phyloP scores from a whole-genome alignment of 1,284 basidiomycete species.

The Pterula multifida region DNA sequence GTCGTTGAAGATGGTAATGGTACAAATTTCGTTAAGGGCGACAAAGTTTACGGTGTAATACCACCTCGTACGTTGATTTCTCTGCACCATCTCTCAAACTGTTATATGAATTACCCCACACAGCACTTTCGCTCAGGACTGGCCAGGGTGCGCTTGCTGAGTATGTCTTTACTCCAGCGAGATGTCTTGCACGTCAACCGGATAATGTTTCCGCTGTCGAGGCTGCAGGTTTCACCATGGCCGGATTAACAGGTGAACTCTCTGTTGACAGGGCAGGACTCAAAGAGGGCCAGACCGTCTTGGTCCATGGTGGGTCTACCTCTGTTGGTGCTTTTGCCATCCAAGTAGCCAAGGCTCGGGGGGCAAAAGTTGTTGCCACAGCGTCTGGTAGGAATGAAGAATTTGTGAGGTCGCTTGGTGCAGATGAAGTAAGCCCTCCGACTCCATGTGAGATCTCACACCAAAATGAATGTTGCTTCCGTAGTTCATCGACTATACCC shows the following conservation, averaged over 20 bases:
- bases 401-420: conserved; percentile 25
- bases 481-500: conserved; percentile 48
- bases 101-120: conserved; percentile 10
- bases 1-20: conserved; percentile 41
- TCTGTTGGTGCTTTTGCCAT: conserved; percentile 52
- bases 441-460: conserved; percentile 11
- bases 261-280: conserved; percentile 30
- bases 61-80: conserved; percentile 20
- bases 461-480: conserved; percentile 7
- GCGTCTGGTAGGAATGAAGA: conserved; percentile 41
- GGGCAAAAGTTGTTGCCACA: conserved; percentile 40
- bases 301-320: conserved; percentile 57
- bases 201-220: conserved; percentile 32
- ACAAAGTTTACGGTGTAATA: conserved; percentile 47
- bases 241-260: conserved; percentile 44
- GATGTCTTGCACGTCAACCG: conserved; percentile 33
- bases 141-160: conserved; percentile 41
- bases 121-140: conserved; percentile 15
- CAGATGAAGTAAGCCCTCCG: conserved; percentile 24
- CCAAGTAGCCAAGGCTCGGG: conserved; percentile 49
- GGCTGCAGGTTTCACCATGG: conserved; percentile 46
- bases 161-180: conserved; percentile 33
- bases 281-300: conserved; percentile 35
- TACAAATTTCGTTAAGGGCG: conserved; percentile 38
- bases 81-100: background rate